Evolutionary conservation across 768 basidiomycete species (phyloP), one percentile per base, ranked within the genome.

Genomic region (Sutorius australiensis): DNA sequence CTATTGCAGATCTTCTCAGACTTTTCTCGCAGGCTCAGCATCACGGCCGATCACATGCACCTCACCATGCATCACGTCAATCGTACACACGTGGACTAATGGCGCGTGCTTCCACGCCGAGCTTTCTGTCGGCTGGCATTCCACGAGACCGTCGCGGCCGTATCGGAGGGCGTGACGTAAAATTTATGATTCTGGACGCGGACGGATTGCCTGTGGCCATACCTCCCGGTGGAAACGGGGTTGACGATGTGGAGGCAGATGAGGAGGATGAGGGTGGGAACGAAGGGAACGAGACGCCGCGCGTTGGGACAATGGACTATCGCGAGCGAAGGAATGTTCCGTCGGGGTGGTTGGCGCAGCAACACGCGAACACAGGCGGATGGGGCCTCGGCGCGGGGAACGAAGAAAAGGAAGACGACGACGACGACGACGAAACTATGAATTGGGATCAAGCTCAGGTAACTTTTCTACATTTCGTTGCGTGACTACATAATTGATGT

Each of bases 101-200:
- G 52, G 41, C 59, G 61, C 55, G 68, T 17, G 56, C 70, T 19
- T 46, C 65, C 51, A 59, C 84, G 0, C 84, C 85, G 0, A 86
- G 80, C 41, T 91, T 92, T 72, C 72, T 90, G 24, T 83, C 84
- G 6, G 86, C 82, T 3, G 86, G 83, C 7, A 72, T 80, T 11
- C 90, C 91, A 21, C 79, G 90, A 47, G 91, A 92, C 66, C 76
- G 90, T 21, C 76, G 90, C 33, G 90, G 90, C 11, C 80, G 89
- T 19, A 84, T 92, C 52, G 87, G 82, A 17, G 73, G 68, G 12
- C 54, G 57, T 9, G 69, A 69, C 27, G 42, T 66, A 52, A 67
- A 59, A 42, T 55, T 53, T 42, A 60, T 70, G 60, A 63, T 72
- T 27, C 48, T 67, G n/a, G 60, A 50, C 14, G 68, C 68, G 6